These are phyloP conservation scores for Collybia nuda DNA, from an alignment of 768 basidiomycete species.

Conservation along the genomic window DNA sequence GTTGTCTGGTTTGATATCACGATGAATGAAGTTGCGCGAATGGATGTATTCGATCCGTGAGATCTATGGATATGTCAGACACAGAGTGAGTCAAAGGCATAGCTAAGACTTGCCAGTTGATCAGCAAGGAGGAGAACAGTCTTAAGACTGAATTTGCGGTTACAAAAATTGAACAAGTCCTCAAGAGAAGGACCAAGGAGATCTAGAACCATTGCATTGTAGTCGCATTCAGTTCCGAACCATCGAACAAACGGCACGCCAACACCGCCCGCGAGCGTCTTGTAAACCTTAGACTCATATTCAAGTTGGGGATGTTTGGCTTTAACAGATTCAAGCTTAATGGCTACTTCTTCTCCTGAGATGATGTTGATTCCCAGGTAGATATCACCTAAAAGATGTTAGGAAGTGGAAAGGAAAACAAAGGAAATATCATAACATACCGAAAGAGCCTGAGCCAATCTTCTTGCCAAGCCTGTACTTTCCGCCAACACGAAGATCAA, in stretches of 20 bases:
- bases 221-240: slow-evolving; percentile 96
- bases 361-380: slow-evolving; percentile 99
- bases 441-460: slow-evolving; percentile 98
- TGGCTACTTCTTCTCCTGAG: slow-evolving; percentile 98
- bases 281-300: slow-evolving; percentile 94
- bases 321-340: slow-evolving; percentile 99
- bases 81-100: slow-evolving; percentile 18
- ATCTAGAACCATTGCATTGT: slow-evolving; percentile 99
- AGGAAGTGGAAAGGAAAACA: slow-evolving; percentile 8
- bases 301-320: slow-evolving; percentile 99
- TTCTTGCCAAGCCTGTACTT: slow-evolving; percentile 99
- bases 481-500: slow-evolving; percentile 87
- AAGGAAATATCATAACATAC: slow-evolving; percentile 44
- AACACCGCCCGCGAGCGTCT: slow-evolving; percentile 98
- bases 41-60: slow-evolving; percentile 99
- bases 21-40: slow-evolving; percentile 97
- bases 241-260: slow-evolving; percentile 98
- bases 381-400: slow-evolving; percentile 77
- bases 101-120: slow-evolving; percentile 70
- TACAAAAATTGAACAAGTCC: slow-evolving; percentile 93
- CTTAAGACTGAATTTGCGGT: slow-evolving; percentile 97
- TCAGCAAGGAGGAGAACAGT: slow-evolving; percentile 96
- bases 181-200: slow-evolving; percentile 91
- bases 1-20: slow-evolving; percentile 99
- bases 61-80: slow-evolving; percentile 54